Evolutionary conservation across 1,139 yeast genomes (phyloP).

Genomic region (Kluyveromyces sp.): DNA sequence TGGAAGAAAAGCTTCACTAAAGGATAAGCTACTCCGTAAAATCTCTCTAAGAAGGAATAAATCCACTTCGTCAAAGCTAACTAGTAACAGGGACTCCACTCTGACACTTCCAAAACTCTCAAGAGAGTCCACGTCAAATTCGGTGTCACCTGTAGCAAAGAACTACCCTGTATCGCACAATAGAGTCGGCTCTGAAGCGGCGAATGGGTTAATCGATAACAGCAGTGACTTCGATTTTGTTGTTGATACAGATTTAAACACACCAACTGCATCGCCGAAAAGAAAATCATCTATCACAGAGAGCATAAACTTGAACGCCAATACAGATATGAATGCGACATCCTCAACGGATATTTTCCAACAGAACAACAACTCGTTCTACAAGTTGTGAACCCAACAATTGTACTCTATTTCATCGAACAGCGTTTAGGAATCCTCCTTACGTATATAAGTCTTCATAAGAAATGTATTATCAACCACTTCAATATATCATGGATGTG

Average conservation of each 20-base stretch:
- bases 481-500: neutral
- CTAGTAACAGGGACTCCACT: neutral
- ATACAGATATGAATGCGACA: constrained; percentile 9
- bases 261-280: constrained; percentile 1
- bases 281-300: constrained; percentile 1
- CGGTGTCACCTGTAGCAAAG: constrained; percentile 10
- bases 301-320: constrained; percentile 2
- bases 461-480: neutral
- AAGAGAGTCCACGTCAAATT: constrained; percentile 6
- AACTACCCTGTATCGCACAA: constrained; percentile 19
- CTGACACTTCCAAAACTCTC: constrained; percentile 4
- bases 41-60: constrained; percentile 19
- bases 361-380: constrained; percentile 9
- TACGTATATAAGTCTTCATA: neutral
- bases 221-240: constrained; percentile 15
- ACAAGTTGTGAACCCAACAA: constrained; percentile 8
- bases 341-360: constrained; percentile 12
- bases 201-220: constrained; percentile 23
- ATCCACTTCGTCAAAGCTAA: constrained; percentile 9
- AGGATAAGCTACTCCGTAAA: constrained; percentile 23
- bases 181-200: constrained; percentile 21
- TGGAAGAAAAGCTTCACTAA: constrained; percentile 16
- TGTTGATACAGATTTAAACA: constrained; percentile 5
- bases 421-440: neutral
- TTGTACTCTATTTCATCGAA: constrained; percentile 1